These are phyloP conservation scores for Petunia secreta DNA, from an alignment of 257 asterid species.

Conservation along the genomic window DNA sequence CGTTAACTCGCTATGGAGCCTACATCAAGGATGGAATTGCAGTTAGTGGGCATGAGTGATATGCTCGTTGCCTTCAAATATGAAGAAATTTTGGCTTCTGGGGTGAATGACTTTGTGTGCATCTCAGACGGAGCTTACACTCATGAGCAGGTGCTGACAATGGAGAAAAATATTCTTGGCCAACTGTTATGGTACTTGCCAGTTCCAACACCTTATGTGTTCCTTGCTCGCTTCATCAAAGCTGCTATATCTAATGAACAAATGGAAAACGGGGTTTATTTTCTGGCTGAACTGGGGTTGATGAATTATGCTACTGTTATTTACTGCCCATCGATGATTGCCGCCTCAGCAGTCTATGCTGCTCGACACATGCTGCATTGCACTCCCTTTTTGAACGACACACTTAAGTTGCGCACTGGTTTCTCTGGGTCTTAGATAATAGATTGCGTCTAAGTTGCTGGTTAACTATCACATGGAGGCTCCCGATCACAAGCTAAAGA, in stretches of 20 bases:
- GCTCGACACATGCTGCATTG: conserved; percentile 61
- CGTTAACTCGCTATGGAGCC: conserved; percentile 59
- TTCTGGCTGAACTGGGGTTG: conserved; percentile 48
- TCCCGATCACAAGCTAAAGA: conserved; percentile 24
- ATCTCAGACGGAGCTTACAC: too few species aligned
- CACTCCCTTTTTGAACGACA: conserved; percentile 66
- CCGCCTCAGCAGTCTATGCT: conserved; percentile 87
- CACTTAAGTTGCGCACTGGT: conserved; percentile 71
- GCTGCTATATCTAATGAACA: conserved; percentile 56
- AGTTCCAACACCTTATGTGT: conserved; percentile 78
- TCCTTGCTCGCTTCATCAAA: conserved; percentile 82
- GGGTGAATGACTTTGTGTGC: too few species aligned
- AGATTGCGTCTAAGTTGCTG: conserved; percentile 61
- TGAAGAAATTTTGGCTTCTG: conserved; percentile 95
- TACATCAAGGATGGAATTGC: conserved; percentile 62
- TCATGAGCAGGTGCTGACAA: too few species aligned
- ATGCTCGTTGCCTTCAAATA: conserved; percentile 87
- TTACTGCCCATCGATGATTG: conserved; percentile 77
- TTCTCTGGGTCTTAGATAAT: conserved; percentile 59
- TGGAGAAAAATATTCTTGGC: conserved; percentile 67
- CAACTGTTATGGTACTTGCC: conserved; percentile 71
- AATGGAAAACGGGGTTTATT: conserved; percentile 63
- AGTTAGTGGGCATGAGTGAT: conserved; percentile 71
- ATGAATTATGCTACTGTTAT: conserved; percentile 63
- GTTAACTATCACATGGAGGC: conserved; percentile 52